Conservation (phyloP, 345 rosid species). For the Turnera subulata region DNA sequence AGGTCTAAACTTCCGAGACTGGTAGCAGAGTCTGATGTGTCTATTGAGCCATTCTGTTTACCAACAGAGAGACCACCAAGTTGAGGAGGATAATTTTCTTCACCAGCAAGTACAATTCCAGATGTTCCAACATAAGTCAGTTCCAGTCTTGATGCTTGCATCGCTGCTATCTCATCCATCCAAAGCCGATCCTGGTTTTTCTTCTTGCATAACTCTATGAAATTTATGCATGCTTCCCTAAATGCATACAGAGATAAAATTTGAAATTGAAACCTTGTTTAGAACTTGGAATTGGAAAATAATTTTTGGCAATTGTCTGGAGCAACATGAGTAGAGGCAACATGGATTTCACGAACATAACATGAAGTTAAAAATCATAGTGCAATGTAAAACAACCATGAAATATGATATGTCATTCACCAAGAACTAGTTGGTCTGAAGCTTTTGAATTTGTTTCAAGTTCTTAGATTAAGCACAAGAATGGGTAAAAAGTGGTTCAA, state of each 20-base stretch:
- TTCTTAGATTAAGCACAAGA: no score
- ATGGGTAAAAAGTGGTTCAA: no score
- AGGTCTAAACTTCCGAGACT: constrained; percentile 55
- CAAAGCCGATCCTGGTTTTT: constrained; percentile 93
- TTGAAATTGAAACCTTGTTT: background rate
- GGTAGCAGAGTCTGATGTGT: constrained; percentile 37
- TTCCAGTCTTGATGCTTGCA: constrained; percentile 84
- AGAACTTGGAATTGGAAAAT: no score
- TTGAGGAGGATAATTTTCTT: constrained; percentile 49
- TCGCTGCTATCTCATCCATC: constrained; percentile 91
- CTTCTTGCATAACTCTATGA: constrained; percentile 83
- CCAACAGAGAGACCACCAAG: constrained; percentile 26
- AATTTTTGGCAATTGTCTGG: no score
- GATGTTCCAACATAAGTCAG: constrained; percentile 72
- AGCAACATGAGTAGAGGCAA: no score
- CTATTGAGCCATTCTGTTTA: constrained; percentile 42
- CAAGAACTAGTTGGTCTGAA: constrained; percentile 1
- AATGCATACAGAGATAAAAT: constrained; percentile 7
- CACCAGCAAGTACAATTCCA: constrained; percentile 72
- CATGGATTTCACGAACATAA: no score
- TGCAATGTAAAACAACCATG: background rate
- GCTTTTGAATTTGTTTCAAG: no score
- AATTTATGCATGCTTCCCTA: constrained; percentile 93
- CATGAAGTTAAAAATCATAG: no score
- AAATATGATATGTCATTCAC: constrained; percentile 1